A percentile compares a stretch with the other conserved stretches of the same genome.
Evolutionary conservation across 1,284 basidiomycete genomes (phyloP).

Genomic region (Pholiota adiposa): DNA sequence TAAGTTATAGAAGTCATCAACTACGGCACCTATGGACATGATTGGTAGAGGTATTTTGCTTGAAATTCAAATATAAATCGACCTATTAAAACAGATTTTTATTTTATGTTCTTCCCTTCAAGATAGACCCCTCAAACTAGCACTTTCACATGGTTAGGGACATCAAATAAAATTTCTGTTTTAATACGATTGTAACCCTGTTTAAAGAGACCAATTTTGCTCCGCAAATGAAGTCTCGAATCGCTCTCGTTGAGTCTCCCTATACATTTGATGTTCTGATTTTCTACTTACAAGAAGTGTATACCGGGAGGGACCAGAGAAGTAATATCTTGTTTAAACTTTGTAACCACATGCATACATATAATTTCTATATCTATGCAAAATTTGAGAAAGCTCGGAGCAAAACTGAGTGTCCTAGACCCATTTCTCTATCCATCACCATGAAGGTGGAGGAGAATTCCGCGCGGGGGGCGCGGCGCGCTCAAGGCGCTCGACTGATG

Average conservation of each 20-base stretch:
- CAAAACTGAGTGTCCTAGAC: not conserved
- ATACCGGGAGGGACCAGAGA: not conserved
- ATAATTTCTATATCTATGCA: not conserved
- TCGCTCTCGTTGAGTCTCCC: too few species aligned
- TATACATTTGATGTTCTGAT: not conserved
- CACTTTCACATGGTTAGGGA: too few species aligned
- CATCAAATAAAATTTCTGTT: not conserved
- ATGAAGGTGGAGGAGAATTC: not conserved
- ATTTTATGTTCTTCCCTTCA: too few species aligned
- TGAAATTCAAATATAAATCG: too few species aligned
- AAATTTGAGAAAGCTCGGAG: not conserved
- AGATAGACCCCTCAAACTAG: too few species aligned
- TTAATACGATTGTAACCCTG: not conserved
- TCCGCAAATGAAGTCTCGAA: not conserved
- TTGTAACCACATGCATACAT: not conserved
- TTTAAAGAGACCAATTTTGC: not conserved
- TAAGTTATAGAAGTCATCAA: too few species aligned
- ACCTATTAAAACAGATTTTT: too few species aligned
- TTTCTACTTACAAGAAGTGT: not conserved
- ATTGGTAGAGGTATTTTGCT: too few species aligned
- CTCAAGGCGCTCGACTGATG: not conserved
- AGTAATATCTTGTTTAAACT: not conserved
- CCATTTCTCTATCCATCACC: not conserved
- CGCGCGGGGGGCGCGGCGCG: not conserved
- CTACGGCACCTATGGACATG: too few species aligned